A percentile compares a stretch with the other conserved stretches of the same genome.
These are phyloP conservation scores for Tuber calosporum DNA, from an alignment of 495 filamentous ascomycete species.

Conservation along the genomic window DNA sequence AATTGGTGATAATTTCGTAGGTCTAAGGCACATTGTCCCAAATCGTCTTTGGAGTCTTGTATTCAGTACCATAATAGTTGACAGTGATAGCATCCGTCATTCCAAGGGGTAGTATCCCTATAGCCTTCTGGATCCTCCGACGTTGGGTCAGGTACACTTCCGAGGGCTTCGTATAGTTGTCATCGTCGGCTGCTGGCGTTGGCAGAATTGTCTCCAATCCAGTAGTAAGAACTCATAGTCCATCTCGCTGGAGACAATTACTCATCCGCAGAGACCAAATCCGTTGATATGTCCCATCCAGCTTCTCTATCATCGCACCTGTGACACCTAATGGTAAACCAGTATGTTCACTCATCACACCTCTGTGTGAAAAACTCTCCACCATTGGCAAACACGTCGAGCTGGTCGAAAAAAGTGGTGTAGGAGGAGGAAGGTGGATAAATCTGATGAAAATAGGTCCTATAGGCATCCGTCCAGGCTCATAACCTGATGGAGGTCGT, in stretches of 20 bases:
- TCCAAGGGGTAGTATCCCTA: not conserved
- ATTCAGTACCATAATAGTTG: not conserved
- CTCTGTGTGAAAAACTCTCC: no score
- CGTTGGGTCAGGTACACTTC: rapidly evolving
- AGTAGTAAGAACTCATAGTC: not conserved
- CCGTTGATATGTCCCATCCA: not conserved
- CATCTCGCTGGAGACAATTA: not conserved
- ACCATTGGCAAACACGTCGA: no score
- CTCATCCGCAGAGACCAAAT: not conserved
- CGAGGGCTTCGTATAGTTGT: not conserved
- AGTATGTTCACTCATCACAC: not conserved
- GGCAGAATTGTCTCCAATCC: not conserved
- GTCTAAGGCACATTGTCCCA: not conserved
- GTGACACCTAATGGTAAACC: not conserved
- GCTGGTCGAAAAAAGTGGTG: no score
- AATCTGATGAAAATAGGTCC: no score
- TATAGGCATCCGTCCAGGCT: no score
- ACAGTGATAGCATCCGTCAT: not conserved
- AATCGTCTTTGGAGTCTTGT: not conserved
- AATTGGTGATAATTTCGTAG: not conserved
- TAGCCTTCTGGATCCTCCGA: not conserved
- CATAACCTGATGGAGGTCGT: no score
- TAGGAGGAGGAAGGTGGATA: no score
- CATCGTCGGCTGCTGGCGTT: not conserved
- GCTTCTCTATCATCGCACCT: not conserved